Percentiles rank a stretch among this genome's conserved stretches.
Evolutionary conservation across 805 yeast species (phyloP).

Genomic region (Schwanniomyces vanrijiae): DNA sequence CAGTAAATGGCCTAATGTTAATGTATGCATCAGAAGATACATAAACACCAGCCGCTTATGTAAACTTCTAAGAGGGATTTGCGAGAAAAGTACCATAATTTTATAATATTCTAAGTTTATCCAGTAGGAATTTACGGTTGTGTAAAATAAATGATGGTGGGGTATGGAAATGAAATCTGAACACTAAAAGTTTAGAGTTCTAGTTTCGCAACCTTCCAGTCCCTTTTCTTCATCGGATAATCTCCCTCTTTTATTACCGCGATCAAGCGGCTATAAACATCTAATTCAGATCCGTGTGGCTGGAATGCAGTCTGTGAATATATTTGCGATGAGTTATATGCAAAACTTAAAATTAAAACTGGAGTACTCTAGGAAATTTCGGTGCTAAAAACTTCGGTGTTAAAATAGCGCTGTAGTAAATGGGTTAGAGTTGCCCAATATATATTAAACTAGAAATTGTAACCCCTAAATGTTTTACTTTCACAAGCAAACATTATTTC

Average conservation of each 20-base stretch:
- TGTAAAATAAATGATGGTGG: not conserved
- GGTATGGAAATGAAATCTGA: too few species aligned
- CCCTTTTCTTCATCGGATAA: not conserved
- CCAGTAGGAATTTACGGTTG: too few species aligned
- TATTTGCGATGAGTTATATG: not conserved
- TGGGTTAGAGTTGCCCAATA: not conserved
- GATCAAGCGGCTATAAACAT: not conserved
- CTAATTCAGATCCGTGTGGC: not conserved
- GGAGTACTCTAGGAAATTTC: too few species aligned
- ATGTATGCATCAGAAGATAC: too few species aligned
- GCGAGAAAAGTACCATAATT: too few species aligned
- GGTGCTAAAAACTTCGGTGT: not conserved
- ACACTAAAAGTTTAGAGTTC: not conserved
- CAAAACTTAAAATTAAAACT: not conserved
- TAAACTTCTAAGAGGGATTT: too few species aligned
- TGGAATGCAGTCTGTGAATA: not conserved
- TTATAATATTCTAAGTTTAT: too few species aligned
- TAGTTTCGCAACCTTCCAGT: not conserved
- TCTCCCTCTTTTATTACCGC: not conserved
- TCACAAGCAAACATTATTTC: too few species aligned
- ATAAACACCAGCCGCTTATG: too few species aligned
- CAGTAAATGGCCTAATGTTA: not conserved
- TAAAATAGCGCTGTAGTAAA: too few species aligned
- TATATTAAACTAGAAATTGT: too few species aligned
- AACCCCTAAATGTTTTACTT: not conserved